Evolutionary conservation across 2,329 filamentous ascomycete genomes (phyloP), one percentile per base, ranked within the genome.

Genomic region (Penicillium sp.): DNA sequence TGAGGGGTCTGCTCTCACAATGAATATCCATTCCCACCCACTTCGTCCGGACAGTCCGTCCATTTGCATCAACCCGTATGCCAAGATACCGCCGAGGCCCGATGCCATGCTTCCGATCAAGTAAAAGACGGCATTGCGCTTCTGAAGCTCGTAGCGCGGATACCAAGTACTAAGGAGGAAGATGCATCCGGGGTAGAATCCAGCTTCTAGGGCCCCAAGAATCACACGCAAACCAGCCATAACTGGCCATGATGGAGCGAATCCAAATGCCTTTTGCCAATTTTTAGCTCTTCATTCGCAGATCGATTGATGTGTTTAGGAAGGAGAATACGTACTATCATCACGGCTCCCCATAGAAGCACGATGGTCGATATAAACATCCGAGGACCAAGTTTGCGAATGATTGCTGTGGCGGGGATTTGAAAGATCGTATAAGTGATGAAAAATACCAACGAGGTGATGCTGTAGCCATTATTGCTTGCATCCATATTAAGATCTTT

Each of bases 351-450:
- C 53, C 56, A 59, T 8, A 58, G 21, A 8, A 67, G 18, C 7
- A 63, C 62, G 14, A 70, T 71, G 5, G 49, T 46, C 0, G 67
- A 52, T 14, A 73, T 51, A 47, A 71, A 71, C 16, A 57, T 49
- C 6, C 67, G 65, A 1, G 71, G 70, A 0, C 89, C 88, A 47
- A 91, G 64, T 64, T 84, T 85, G 31, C 88, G 85, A 46, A 88
- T 80, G 29, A 90, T 71, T 37, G 91, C 75, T 0, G 88, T 91
- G 2, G 87, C 87, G 0, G 87, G 87, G 0, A 87, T 85, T 67
- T 92, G 88, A 58, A 90, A 87, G 47, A 89, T 48, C 56, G 88
- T 82, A 69, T 91, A 92, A 1, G 87, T 83, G 61, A 89, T 79
- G 77, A 91, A 91, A 77, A 91, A 91, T 65, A 90, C 79, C 31